phyloP scores from a whole-genome alignment of 2,329 filamentous ascomycete genomes.

The Eutypella sp. region DNA sequence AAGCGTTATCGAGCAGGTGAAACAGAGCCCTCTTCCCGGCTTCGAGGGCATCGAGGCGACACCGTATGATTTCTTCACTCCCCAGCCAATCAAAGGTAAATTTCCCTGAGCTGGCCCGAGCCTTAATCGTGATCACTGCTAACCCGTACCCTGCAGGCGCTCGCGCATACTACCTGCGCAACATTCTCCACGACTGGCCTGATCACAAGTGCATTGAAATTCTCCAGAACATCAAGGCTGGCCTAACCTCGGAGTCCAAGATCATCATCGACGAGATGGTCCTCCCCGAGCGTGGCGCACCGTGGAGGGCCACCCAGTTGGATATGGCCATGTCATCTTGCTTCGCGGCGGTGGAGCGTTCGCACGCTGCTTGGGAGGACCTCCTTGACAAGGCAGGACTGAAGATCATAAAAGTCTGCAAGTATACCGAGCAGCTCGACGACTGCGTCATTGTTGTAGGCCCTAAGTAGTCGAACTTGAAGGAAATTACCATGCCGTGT shows the following conservation, averaged over 20 bases:
- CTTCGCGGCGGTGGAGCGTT: neutral
- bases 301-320: neutral
- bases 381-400: neutral
- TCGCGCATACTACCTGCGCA: neutral
- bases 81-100: conserved; percentile 10
- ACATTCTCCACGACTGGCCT: neutral
- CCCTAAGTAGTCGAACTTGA: neutral
- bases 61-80: conserved; percentile 15
- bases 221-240: neutral
- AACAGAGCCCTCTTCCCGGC: conserved; percentile 12
- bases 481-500: neutral
- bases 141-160: neutral
- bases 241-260: neutral
- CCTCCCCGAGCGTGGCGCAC: neutral
- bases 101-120: neutral
- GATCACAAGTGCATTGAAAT: neutral
- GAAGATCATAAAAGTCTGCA: neutral
- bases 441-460: neutral
- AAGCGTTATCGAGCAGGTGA: conserved; percentile 10
- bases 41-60: conserved; percentile 12
- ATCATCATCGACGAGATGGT: neutral
- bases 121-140: neutral
- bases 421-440: neutral
- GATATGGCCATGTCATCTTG: neutral
- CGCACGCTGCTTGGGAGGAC: neutral